phyloP scores from a whole-genome alignment of 2,329 filamentous ascomycete species.

The Pseudogymnoascus sp. region DNA sequence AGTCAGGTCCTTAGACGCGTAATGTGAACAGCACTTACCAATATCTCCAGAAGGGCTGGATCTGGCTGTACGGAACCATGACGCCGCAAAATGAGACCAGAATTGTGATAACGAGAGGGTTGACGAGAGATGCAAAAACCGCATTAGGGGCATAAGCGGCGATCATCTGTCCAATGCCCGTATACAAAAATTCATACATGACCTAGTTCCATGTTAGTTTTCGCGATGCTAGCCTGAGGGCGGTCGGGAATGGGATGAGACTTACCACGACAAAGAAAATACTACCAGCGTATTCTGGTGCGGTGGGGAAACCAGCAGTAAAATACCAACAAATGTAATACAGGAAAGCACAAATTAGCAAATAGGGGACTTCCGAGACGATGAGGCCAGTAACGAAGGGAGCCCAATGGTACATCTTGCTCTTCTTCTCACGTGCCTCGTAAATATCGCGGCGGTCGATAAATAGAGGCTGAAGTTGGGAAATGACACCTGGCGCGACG shows the following conservation, averaged over 20 bases:
- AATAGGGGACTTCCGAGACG: constrained; percentile 38
- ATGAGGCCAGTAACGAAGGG: constrained; percentile 47
- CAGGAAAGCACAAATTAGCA: constrained; percentile 35
- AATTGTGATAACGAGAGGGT: constrained; percentile 48
- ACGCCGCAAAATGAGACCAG: constrained; percentile 70
- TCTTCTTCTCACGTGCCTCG: constrained; percentile 51
- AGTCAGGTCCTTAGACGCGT: background rate
- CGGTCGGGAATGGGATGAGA: background rate
- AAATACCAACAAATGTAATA: constrained; percentile 50
- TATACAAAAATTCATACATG: constrained; percentile 52
- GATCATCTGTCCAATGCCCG: constrained; percentile 52
- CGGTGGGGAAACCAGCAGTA: constrained; percentile 35
- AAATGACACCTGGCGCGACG: constrained; percentile 48
- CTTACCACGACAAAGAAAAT: constrained; percentile 41
- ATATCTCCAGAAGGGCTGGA: constrained; percentile 58
- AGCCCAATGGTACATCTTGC: constrained; percentile 53
- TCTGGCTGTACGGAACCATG: constrained; percentile 54
- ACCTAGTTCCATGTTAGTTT: constrained; percentile 22
- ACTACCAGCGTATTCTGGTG: constrained; percentile 35
- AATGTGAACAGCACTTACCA: constrained; percentile 9
- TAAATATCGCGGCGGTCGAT: constrained; percentile 48
- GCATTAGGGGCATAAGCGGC: constrained; percentile 54
- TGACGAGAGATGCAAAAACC: constrained; percentile 49
- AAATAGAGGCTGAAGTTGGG: constrained; percentile 51
- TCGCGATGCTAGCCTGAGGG: background rate